These are phyloP conservation scores for Paraconiothyrium brasiliense DNA, from an alignment of 2,329 filamentous ascomycete species.

Conservation along the genomic window DNA sequence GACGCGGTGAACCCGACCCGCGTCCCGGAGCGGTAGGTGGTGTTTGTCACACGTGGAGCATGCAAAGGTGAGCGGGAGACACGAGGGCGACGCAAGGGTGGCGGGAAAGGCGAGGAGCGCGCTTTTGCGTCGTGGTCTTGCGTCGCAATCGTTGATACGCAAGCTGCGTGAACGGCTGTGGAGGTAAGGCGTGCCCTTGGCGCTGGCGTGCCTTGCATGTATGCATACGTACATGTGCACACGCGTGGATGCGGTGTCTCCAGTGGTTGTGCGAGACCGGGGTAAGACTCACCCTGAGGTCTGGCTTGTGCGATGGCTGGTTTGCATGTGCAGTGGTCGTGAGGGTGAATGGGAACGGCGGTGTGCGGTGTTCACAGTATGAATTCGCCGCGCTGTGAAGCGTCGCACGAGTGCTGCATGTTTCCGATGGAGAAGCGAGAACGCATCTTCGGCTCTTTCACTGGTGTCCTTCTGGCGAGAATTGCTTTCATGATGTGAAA, in stretches of 20 bases:
- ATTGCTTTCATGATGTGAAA: background rate
- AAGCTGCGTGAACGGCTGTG: background rate
- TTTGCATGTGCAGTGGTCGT: background rate
- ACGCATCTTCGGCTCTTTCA: background rate
- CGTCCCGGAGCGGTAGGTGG: constrained; percentile 13
- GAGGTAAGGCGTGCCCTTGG: background rate
- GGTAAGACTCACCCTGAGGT: background rate
- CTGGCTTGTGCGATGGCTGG: background rate
- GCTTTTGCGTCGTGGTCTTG: background rate
- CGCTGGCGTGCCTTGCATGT: background rate
- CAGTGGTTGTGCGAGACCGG: background rate
- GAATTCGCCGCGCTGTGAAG: background rate
- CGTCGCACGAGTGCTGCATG: background rate
- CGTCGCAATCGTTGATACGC: background rate
- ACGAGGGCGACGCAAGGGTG: background rate
- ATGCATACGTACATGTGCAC: background rate
- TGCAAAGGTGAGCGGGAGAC: constrained; percentile 6
- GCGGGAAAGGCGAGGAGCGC: constrained; percentile 1
- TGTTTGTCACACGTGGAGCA: background rate
- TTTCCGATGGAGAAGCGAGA: background rate
- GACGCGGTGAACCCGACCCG: constrained; percentile 2
- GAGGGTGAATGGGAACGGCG: background rate
- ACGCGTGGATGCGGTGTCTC: background rate
- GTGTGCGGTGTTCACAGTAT: background rate
- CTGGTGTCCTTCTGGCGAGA: background rate